These are phyloP conservation scores for Steccherinum ochraceum DNA, from an alignment of 768 basidiomycete genomes.

Conservation along the genomic window DNA sequence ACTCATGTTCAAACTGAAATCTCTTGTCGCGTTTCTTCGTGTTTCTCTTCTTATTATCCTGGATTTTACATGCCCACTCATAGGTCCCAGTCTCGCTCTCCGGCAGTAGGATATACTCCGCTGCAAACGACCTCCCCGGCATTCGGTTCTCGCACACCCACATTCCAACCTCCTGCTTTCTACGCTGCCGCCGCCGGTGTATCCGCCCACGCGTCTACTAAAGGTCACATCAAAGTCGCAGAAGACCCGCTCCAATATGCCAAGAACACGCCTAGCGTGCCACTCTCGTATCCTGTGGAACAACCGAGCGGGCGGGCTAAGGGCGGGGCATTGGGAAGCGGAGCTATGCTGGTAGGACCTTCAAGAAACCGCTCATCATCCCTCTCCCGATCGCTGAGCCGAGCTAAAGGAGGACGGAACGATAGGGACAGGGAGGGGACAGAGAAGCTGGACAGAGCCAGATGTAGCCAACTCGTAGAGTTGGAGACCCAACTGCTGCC, in stretches of 20 bases:
- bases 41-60: not conserved
- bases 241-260: not conserved
- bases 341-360: no score
- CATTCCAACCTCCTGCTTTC: constrained; percentile 28
- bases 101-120: not conserved
- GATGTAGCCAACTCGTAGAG: constrained; percentile 40
- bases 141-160: constrained; percentile 15
- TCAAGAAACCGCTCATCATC: constrained; percentile 8
- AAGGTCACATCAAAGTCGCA: no score
- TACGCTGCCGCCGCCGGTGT: constrained; percentile 30
- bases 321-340: no score
- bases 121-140: not conserved
- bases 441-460: constrained; percentile 12
- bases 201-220: constrained; percentile 1
- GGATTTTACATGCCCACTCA: not conserved
- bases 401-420: not conserved
- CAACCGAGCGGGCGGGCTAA: no score
- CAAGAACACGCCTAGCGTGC: not conserved
- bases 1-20: not conserved
- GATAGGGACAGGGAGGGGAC: constrained; percentile 6
- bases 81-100: not conserved
- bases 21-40: not conserved
- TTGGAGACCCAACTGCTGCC: constrained; percentile 63
- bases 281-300: constrained; percentile 11
- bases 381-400: constrained; percentile 10